A percentile compares a stretch with the other conserved stretches of the same genome.
Evolutionary conservation across 31 red algal genomes (phyloP).

Genomic region (Odonthalia washingtoniensis): DNA sequence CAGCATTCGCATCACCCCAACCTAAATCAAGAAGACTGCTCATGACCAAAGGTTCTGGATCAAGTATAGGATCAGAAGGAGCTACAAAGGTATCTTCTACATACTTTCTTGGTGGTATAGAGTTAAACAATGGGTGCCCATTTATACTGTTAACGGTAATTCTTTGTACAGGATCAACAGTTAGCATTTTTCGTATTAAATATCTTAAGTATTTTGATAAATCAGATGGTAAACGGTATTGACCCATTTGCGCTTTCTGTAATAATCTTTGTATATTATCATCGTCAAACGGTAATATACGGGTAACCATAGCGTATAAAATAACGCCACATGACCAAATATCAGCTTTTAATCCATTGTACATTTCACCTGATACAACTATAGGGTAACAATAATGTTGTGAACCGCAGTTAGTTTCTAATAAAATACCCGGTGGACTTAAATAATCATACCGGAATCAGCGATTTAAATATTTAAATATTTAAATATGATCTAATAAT

Average conservation of each 20-base stretch:
- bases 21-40: constrained; percentile 84
- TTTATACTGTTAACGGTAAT: constrained; percentile 89
- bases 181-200: constrained; percentile 92
- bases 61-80: constrained; percentile 68
- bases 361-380: constrained; percentile 97
- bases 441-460: constrained; percentile 97
- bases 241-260: constrained; percentile 86
- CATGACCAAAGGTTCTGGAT: constrained; percentile 85
- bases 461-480: constrained; percentile 85
- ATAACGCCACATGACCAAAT: constrained; percentile 99
- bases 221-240: constrained; percentile 87
- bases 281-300: constrained; percentile 97
- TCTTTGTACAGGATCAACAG: constrained; percentile 84
- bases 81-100: constrained; percentile 71
- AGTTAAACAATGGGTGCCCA: constrained; percentile 88
- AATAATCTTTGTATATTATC: constrained; percentile 96
- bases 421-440: constrained; percentile 77
- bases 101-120: constrained; percentile 60
- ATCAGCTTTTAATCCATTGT: constrained; percentile 93
- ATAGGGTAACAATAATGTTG: constrained; percentile 97
- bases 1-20: constrained; percentile 82
- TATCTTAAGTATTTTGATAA: constrained; percentile 72
- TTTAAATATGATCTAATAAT: constrained; percentile 76
- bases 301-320: constrained; percentile 96
- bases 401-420: constrained; percentile 96